A percentile compares a stretch with the other conserved stretches of the same genome.
phyloP scores from a whole-genome alignment of 257 asterid genomes.

The Solanum ossicruentum region DNA sequence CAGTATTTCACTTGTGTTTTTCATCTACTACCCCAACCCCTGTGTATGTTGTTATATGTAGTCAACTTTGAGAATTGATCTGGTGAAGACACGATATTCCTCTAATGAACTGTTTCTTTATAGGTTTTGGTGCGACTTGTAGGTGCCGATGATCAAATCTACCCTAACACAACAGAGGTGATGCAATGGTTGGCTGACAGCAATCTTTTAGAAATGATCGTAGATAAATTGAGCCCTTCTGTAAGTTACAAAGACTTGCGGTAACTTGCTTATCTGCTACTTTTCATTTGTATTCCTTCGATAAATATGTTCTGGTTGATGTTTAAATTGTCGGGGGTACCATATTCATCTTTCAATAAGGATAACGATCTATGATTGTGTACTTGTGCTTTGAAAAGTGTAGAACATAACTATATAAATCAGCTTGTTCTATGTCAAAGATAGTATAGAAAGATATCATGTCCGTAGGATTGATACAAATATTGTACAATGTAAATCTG shows the following conservation, averaged over 20 bases:
- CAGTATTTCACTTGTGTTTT: neutral
- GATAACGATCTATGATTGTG: neutral
- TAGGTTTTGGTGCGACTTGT: conserved; percentile 96
- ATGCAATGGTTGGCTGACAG: conserved; percentile 97
- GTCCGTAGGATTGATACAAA: neutral
- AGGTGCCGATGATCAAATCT: conserved; percentile 80
- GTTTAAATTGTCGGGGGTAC: neutral
- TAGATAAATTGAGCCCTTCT: conserved; percentile 63
- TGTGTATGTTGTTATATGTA: neutral
- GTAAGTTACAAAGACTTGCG: conserved; percentile 28
- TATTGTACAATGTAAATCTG: neutral
- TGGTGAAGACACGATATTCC: neutral
- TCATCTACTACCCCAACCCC: neutral
- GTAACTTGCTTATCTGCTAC: neutral
- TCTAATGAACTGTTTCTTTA: neutral
- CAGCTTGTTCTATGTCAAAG: neutral
- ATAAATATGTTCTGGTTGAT: neutral
- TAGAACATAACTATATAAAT: neutral
- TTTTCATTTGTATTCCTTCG: neutral
- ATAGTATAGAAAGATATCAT: neutral
- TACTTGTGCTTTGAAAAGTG: neutral
- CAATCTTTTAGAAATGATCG: conserved; percentile 89
- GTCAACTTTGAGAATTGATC: neutral
- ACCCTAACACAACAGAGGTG: conserved; percentile 72
- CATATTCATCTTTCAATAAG: neutral